Evolutionary conservation across 169 alveolate species (phyloP), one percentile per base, ranked within the genome.

Genomic region (Cryptosporidium parvum): DNA sequence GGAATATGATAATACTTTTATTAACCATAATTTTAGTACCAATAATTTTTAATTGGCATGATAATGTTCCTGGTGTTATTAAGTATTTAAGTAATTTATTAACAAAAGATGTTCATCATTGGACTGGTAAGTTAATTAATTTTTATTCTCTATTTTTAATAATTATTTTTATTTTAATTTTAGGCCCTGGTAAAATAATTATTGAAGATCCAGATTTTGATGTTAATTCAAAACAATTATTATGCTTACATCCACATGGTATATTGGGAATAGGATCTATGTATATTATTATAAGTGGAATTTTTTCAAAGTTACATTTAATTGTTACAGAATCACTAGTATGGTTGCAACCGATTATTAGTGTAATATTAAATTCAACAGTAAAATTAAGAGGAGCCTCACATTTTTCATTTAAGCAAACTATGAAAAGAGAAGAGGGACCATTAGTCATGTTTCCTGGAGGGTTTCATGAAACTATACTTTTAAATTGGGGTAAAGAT

Each of bases 361-460:
- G 75, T 44, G 14, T 65, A 62, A 67, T 80, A 10, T 31, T 80
- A 18, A 80, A 65, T 65, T 62, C 75, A 14, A 21, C 75, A 31
- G 89, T 65, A n/a, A 80, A 59, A 31, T 35, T 80, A 42, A 59
- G 89, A n/a, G 89, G 89, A 61, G 89, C 89, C 3, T 44, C 69
- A 33, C 89, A 80, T 44, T 14, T 53, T 6, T 80, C 89, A 18
- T 80, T 80, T 65, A 80, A 21, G 44, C 9, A 62, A 21, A 62
- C 75, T 35, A 80, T 80, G 89, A 59, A 44, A 31, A 80, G 75
- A 62, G 68, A 51, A 44, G 89, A 80, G 26, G 75, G 89, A 0
- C 89, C 89, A n/a, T 42, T 80, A 48, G 9, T 80, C 33, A 80
- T 80, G 80, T 80, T 80, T 80, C 89, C 89, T 31, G 89, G 89